Evolutionary conservation across 257 asterid species (phyloP).

Genomic region (Linaria vulgaris): DNA sequence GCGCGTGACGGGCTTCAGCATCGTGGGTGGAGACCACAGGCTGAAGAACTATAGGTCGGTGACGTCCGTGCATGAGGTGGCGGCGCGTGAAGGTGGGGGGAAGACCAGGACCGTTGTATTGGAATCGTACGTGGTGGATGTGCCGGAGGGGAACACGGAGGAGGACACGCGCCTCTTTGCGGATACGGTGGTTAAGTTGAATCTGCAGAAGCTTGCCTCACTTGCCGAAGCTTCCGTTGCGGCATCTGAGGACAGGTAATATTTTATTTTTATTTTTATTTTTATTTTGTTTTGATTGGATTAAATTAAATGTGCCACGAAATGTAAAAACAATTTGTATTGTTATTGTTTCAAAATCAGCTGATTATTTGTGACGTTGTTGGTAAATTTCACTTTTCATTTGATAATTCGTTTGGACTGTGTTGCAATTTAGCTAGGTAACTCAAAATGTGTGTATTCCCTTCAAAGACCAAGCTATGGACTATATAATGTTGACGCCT

Average conservation of each 20-base stretch:
- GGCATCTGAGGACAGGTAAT: conserved; percentile 21
- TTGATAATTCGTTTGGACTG: too few species aligned
- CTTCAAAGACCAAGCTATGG: too few species aligned
- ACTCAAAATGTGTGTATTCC: too few species aligned
- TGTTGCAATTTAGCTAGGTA: too few species aligned
- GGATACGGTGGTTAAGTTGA: conserved; percentile 76
- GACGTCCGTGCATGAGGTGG: conserved; percentile 57
- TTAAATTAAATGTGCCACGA: too few species aligned
- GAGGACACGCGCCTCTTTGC: conserved; percentile 89
- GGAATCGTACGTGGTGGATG: conserved; percentile 83
- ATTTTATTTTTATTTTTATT: not conserved
- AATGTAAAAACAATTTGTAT: not conserved
- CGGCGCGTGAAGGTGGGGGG: conserved; percentile 30
- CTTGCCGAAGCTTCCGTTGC: conserved; percentile 44
- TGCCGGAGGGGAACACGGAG: conserved; percentile 89
- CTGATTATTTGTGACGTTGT: too few species aligned
- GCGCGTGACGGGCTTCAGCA: conserved; percentile 81
- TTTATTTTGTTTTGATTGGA: too few species aligned
- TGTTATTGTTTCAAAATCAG: too few species aligned
- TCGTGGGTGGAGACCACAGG: conserved; percentile 86
- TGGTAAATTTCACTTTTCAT: too few species aligned
- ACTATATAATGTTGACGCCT: too few species aligned
- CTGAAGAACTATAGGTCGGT: conserved; percentile 70
- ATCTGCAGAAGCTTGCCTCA: conserved; percentile 77
- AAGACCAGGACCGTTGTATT: conserved; percentile 53